Evolutionary conservation across 495 filamentous ascomycete species (phyloP).

Genomic region (Xylaria sp.): DNA sequence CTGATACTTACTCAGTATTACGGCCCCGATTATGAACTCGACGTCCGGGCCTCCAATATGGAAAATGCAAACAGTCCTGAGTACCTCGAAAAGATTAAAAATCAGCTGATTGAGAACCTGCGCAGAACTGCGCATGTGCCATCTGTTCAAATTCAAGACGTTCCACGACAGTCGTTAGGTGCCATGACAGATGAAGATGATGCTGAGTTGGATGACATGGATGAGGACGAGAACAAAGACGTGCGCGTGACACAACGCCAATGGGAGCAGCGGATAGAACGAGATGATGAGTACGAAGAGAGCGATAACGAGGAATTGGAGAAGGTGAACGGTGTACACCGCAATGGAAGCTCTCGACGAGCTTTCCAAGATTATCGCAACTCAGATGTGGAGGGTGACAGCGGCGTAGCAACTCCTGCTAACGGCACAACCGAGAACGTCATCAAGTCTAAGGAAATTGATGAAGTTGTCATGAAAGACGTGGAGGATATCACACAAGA

Average conservation of each 20-base stretch:
- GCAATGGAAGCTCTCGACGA: conserved; percentile 62
- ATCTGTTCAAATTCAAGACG: conserved; percentile 92
- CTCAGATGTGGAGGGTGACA: conserved; percentile 71
- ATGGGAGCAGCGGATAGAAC: conserved; percentile 79
- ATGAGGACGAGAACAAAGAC: conserved; percentile 92
- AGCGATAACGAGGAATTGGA: conserved; percentile 91
- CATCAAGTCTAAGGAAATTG: conserved; percentile 61
- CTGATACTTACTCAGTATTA: conserved; percentile 75
- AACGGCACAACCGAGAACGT: conserved; percentile 55
- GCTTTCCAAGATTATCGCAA: conserved; percentile 78
- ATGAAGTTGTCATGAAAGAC: conserved; percentile 72
- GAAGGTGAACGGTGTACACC: conserved; percentile 72
- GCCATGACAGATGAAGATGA: conserved; percentile 83
- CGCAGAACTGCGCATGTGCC: conserved; percentile 86
- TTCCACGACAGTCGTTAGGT: conserved; percentile 77
- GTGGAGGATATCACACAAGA: conserved; percentile 46
- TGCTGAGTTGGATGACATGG: conserved; percentile 84
- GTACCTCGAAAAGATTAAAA: conserved; percentile 95
- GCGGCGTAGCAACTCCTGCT: conserved; percentile 63
- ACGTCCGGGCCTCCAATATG: conserved; percentile 97
- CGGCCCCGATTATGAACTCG: conserved; percentile 92
- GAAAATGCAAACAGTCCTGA: conserved; percentile 96
- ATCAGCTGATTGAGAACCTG: conserved; percentile 89
- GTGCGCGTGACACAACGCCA: conserved; percentile 80
- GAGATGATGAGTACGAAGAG: conserved; percentile 78